Evolutionary conservation across 257 asterid species (phyloP).

Genomic region (Solanum pimpinellifolium): DNA sequence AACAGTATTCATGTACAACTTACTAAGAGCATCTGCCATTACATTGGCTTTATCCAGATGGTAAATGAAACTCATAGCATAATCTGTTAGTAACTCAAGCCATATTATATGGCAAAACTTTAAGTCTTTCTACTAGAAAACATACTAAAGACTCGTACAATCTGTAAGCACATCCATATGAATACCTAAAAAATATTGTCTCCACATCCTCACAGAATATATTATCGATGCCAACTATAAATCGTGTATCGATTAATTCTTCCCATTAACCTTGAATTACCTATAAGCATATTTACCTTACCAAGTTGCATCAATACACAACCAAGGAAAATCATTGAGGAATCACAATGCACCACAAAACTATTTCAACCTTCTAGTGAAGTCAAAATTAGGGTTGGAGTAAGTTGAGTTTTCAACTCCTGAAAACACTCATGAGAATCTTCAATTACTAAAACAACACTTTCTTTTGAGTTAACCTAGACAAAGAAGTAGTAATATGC

Average conservation of each 20-base stretch:
- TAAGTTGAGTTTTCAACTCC: not conserved
- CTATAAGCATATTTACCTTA: not conserved
- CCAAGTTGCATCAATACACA: not conserved
- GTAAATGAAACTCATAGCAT: no score
- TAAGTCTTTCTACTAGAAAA: no score
- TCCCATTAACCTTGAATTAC: not conserved
- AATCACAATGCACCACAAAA: not conserved
- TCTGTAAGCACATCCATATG: not conserved
- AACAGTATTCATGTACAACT: not conserved
- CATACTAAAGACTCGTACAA: not conserved
- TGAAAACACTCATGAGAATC: no score
- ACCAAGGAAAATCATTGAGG: not conserved
- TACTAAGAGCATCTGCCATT: not conserved
- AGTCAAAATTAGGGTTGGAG: not conserved
- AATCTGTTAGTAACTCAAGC: not conserved
- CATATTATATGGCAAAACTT: not conserved
- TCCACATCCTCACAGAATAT: not conserved
- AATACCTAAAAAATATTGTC: not conserved
- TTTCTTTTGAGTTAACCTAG: not conserved
- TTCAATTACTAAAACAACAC: not conserved
- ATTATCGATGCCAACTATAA: not conserved
- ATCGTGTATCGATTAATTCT: not conserved
- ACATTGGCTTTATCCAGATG: not conserved
- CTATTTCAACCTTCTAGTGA: not conserved
- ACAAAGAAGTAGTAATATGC: no score